These are phyloP conservation scores for Euryodendron excelsum DNA, from an alignment of 148 eudicot genomes.

Conservation along the genomic window DNA sequence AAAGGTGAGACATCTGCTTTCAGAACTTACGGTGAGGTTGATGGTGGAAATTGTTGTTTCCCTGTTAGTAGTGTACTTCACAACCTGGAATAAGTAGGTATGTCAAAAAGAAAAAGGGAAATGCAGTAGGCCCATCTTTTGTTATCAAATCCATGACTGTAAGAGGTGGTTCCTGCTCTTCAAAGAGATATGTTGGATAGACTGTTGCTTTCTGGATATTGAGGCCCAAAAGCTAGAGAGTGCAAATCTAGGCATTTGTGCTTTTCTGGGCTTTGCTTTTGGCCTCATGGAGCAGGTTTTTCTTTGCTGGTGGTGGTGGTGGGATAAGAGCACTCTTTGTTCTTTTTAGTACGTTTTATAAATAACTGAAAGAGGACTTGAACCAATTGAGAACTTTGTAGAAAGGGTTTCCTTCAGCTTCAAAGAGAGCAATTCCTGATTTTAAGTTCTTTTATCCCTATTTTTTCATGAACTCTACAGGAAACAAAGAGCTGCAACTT, in stretches of 20 bases:
- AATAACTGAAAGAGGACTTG: background rate
- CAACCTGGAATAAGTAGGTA: background rate
- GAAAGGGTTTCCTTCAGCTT: background rate
- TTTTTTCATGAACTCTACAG: background rate
- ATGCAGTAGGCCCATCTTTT: background rate
- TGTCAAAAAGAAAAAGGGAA: no score
- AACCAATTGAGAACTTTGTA: background rate
- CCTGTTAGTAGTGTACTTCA: background rate
- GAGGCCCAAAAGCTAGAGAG: background rate
- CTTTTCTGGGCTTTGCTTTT: background rate
- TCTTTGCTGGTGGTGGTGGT: no score
- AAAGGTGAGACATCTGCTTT: background rate
- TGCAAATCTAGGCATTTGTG: background rate
- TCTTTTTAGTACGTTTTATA: no score
- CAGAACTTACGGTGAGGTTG: background rate
- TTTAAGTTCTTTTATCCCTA: background rate
- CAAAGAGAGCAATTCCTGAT: background rate
- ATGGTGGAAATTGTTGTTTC: background rate
- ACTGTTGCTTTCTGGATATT: background rate
- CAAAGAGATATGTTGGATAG: background rate
- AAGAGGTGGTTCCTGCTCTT: background rate
- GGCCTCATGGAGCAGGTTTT: background rate
- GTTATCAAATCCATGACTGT: background rate
- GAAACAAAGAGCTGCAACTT: background rate
- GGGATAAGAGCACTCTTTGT: background rate